These are phyloP conservation scores for Dimargaris cristalligena DNA, from an alignment of 192 early-diverging fungal genomes.

Conservation along the genomic window DNA sequence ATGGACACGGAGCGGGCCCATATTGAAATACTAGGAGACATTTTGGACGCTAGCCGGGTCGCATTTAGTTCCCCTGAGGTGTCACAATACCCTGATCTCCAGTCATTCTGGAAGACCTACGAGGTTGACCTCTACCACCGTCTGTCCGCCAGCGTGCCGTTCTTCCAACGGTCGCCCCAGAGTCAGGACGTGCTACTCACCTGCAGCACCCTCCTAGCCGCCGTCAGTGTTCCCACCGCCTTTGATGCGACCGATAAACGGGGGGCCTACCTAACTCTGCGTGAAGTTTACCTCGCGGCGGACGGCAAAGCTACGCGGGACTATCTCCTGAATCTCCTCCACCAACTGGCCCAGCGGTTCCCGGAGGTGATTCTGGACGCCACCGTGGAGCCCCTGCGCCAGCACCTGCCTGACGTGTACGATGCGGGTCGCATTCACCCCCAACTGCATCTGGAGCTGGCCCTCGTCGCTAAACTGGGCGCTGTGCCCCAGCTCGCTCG, in stretches of 20 bases:
- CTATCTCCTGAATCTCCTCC: not conserved
- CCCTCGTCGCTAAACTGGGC: not conserved
- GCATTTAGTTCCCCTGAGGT: conserved; percentile 39
- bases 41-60: conserved; percentile 43
- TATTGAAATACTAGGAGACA: conserved; percentile 52
- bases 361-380: not conserved
- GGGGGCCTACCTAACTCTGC: not conserved
- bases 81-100: not conserved
- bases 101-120: conserved; percentile 4
- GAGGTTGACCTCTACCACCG: not conserved
- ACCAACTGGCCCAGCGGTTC: not conserved
- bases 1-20: conserved; percentile 35
- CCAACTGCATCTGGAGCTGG: not conserved
- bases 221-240: not conserved
- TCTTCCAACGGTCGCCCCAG: not conserved
- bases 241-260: not conserved
- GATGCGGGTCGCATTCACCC: not conserved
- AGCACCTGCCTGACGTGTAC: not conserved
- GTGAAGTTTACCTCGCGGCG: not conserved
- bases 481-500: not conserved
- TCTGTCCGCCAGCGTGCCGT: not conserved
- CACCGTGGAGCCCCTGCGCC: not conserved
- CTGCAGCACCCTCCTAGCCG: not conserved
- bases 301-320: not conserved
- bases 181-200: not conserved